Base-by-base conservation (phyloP, 2,329 filamentous ascomycete genomes). In the Colletotrichum lindemuthianum region DNA sequence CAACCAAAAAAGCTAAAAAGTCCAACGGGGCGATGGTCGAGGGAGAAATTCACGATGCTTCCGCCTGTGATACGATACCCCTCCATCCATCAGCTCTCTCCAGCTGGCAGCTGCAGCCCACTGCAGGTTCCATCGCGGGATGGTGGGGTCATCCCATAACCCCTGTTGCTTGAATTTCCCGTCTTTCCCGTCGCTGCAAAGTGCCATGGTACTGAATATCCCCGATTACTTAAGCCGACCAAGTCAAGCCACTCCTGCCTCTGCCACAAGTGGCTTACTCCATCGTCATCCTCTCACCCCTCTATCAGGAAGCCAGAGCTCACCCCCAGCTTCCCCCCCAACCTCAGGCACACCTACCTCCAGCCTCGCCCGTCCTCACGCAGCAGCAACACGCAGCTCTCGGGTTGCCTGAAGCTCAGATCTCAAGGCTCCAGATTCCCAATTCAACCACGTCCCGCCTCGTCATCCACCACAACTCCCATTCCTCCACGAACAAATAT, bases 401-500 rank as follows among this genome's bases (percentile, higher is more conserved):
- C 66, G 60, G 64, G 66, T 63, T 68, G 66, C 66, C 66, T 68
- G 66, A 68, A 68, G 66, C 66, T 68, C 53, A 59, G 59, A 64
- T 63, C 63, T 64, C 63, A 66, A 59, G 54, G 54, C 63, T 66
- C 63, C 52, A 66, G 61, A 52, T 51, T 61, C 61, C 61, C 47
- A 61, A 65, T 60, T 63, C 69, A 66, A 65, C 70, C 63, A 63
- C 64, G 61, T 69, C 67, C 67, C 65, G 55, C 55, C 59, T 67
- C 60, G 50, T 52, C 60, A 65, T 58, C 57, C 52, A 50, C 59
- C 61, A 48, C 45, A 32, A 48, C 45, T 32, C 32, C 16, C 45
- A 33, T 7, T 55, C n/a, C 49, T 55, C 41, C 59, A 52, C 50
- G 47, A 57, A 33, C 32, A 40, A 39, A 45, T 32, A 37, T 56